Percentiles rank a stretch among this genome's conserved stretches.
phyloP scores from a whole-genome alignment of 805 yeast genomes.

The Sporopachydermia lactativora region DNA sequence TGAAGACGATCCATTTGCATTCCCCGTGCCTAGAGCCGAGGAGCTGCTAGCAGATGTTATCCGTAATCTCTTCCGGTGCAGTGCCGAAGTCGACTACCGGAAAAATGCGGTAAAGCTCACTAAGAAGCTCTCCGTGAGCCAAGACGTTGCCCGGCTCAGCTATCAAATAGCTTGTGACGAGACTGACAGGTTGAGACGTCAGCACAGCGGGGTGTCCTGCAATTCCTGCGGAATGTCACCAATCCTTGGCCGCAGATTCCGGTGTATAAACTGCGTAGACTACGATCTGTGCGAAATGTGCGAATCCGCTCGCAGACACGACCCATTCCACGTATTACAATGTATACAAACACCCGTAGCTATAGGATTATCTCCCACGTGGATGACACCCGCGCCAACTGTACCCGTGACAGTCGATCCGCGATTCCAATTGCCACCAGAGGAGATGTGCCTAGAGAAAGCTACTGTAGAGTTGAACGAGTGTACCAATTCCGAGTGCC shows the following conservation, averaged over 20 bases:
- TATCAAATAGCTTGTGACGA: constrained; percentile 13
- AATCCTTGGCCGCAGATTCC: constrained; percentile 32
- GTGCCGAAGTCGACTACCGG: neutral
- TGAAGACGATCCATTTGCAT: too few relatives aligned
- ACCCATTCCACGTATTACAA: constrained; percentile 13
- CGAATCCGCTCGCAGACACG: constrained; percentile 17
- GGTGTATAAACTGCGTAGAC: constrained; percentile 37
- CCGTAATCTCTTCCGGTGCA: neutral
- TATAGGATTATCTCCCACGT: constrained; percentile 13
- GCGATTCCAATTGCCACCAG: neutral
- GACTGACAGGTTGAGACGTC: constrained; percentile 9
- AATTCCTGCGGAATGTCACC: constrained; percentile 19
- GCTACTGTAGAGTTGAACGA: neutral
- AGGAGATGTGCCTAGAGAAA: neutral
- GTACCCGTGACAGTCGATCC: constrained; percentile 1
- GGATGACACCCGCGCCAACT: constrained; percentile 5
- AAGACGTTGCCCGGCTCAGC: neutral
- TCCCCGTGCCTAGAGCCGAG: too few relatives aligned
- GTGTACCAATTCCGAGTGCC: neutral
- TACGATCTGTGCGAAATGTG: constrained; percentile 37
- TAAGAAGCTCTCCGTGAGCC: neutral
- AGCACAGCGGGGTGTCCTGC: constrained; percentile 20
- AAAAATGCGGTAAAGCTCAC: neutral
- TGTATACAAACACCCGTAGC: constrained; percentile 18
- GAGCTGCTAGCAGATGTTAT: too few relatives aligned